A percentile compares a stretch with the other conserved stretches of the same genome.
These are phyloP conservation scores for Tricholoma bakamatsutake DNA, from an alignment of 768 basidiomycete genomes.

Conservation along the genomic window DNA sequence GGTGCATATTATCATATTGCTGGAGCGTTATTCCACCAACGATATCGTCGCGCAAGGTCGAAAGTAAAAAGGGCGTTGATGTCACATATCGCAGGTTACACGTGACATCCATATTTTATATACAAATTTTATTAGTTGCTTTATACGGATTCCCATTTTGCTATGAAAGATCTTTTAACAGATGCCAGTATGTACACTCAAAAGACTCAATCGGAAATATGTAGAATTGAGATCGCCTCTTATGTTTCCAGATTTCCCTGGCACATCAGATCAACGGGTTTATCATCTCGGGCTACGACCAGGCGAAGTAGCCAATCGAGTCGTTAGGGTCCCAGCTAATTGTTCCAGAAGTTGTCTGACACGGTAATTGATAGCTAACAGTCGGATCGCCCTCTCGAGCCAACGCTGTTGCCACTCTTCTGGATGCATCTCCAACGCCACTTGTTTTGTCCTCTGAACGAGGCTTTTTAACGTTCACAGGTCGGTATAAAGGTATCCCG, in stretches of 20 bases:
- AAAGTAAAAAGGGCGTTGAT: background rate
- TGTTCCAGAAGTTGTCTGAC: background rate
- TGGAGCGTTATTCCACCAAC: too few relatives aligned
- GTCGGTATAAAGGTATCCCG: slow-evolving; percentile 55
- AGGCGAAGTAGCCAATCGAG: slow-evolving; percentile 78
- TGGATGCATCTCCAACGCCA: slow-evolving; percentile 54
- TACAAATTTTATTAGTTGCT: background rate
- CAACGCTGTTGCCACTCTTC: slow-evolving; percentile 44
- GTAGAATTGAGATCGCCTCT: background rate
- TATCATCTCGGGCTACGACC: slow-evolving; percentile 73
- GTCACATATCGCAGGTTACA: background rate
- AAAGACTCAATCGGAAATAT: background rate
- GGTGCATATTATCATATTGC: too few relatives aligned
- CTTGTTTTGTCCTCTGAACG: slow-evolving; percentile 68
- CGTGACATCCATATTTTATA: background rate
- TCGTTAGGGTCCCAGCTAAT: slow-evolving; percentile 36
- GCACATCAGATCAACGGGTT: slow-evolving; percentile 64
- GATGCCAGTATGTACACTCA: slow-evolving; percentile 57
- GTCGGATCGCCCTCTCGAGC: slow-evolving; percentile 73
- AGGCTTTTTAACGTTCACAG: slow-evolving; percentile 71
- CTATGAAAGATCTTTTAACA: slow-evolving; percentile 38
- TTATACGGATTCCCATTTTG: background rate
- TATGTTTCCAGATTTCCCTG: slow-evolving; percentile 59
- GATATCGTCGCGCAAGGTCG: too few relatives aligned
- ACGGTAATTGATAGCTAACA: slow-evolving; percentile 44